Conservation (phyloP, 2,329 filamentous ascomycete species). For the Botrytis porri region DNA sequence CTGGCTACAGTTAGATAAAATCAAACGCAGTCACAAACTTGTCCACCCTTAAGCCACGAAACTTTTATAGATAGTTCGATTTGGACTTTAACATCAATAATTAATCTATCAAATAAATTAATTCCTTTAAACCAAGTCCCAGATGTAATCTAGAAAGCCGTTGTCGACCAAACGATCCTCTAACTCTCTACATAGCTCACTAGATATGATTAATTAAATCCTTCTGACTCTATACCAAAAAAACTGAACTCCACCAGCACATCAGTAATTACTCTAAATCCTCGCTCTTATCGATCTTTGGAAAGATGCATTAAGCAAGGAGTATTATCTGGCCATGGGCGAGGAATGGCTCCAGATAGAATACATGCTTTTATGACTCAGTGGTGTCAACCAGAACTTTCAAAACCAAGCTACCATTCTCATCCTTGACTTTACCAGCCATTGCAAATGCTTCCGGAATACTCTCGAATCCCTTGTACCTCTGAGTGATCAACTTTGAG, state of each 20-base stretch:
- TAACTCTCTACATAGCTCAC: neutral
- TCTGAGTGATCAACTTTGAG: slow-evolving; percentile 79
- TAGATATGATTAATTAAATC: neutral
- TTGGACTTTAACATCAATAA: neutral
- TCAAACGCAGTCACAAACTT: neutral
- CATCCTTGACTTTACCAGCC: slow-evolving; percentile 59
- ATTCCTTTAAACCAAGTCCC: neutral
- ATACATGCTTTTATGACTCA: neutral
- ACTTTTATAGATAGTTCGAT: neutral
- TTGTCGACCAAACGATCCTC: neutral
- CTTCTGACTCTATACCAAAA: neutral
- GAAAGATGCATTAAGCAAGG: neutral
- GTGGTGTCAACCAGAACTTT: slow-evolving; percentile 37
- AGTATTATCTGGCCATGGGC: neutral
- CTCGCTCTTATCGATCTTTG: neutral
- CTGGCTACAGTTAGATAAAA: neutral
- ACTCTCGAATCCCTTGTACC: slow-evolving; percentile 73
- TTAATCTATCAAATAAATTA: neutral
- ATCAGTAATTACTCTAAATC: neutral
- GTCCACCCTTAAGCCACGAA: neutral
- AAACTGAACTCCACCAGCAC: neutral
- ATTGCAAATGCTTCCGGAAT: slow-evolving; percentile 86
- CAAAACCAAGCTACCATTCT: slow-evolving; percentile 36
- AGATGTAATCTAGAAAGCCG: neutral
- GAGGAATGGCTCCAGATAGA: neutral